phyloP scores from a whole-genome alignment of 441 rosid genomes.

The Syzygium malaccense region DNA sequence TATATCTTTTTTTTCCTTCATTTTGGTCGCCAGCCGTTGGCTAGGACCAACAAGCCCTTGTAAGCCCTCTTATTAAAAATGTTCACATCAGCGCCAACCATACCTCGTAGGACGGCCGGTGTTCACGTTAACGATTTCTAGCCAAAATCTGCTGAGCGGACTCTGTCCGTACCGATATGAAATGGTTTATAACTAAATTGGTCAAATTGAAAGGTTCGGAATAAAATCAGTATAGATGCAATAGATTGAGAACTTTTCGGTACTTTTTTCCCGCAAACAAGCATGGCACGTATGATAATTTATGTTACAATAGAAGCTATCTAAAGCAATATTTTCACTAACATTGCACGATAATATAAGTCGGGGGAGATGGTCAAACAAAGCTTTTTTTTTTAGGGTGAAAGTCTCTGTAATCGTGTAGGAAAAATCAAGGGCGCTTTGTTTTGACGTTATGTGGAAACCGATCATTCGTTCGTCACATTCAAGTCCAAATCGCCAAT shows the following conservation, averaged over 20 bases:
- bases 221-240: no score
- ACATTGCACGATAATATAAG: neutral
- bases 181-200: no score
- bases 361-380: neutral
- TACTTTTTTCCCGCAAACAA: neutral
- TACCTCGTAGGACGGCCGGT: accelerated
- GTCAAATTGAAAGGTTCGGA: no score
- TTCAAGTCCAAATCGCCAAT: neutral
- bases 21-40: no score
- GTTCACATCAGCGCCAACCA: no score
- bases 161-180: no score
- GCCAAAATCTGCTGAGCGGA: accelerated
- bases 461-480: neutral
- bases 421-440: neutral
- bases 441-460: neutral
- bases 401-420: neutral
- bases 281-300: neutral
- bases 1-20: no score
- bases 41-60: no score
- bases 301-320: neutral
- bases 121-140: no score
- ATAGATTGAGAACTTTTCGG: no score
- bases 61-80: no score
- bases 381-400: neutral
- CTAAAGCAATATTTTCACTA: neutral